Evolutionary conservation across 495 filamentous ascomycete genomes (phyloP).

Genomic region (Achaetomiella virescens): DNA sequence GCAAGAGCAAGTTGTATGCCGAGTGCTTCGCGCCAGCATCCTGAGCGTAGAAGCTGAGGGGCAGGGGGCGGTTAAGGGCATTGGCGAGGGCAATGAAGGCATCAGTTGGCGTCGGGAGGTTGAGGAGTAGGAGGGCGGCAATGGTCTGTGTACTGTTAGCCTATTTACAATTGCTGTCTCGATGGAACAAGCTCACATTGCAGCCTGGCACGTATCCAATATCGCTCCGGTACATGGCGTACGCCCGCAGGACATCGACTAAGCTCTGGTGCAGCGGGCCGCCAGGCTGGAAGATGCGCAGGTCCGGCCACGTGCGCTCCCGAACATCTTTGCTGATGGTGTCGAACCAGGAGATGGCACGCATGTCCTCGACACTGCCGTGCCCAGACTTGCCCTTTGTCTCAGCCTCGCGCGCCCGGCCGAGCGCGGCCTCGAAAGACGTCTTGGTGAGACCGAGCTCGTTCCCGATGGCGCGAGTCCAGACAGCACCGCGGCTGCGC

Average conservation of each 20-base stretch:
- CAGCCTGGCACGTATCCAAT: constrained; percentile 86
- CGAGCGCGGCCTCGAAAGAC: constrained; percentile 72
- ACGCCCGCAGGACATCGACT: constrained; percentile 77
- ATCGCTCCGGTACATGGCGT: constrained; percentile 89
- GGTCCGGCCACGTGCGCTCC: constrained; percentile 64
- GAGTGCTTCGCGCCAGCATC: constrained; percentile 67
- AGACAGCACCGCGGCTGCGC: constrained; percentile 73
- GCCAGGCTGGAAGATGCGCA: constrained; percentile 75
- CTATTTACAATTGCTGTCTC: constrained; percentile 1
- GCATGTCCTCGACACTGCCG: constrained; percentile 41
- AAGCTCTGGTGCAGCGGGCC: constrained; percentile 71
- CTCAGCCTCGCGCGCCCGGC: constrained; percentile 64
- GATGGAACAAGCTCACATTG: constrained; percentile 50
- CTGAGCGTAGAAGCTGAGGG: constrained; percentile 77
- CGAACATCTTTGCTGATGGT: constrained; percentile 64
- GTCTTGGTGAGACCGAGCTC: constrained; percentile 70
- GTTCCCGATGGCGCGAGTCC: constrained; percentile 83
- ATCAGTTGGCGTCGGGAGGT: constrained; percentile 62
- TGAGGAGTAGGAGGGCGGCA: constrained; percentile 78
- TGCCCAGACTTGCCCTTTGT: constrained; percentile 41
- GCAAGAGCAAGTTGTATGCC: constrained; percentile 64
- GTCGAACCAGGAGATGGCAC: constrained; percentile 51
- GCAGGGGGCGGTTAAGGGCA: constrained; percentile 78
- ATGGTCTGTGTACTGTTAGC: constrained; percentile 52
- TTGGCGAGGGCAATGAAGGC: constrained; percentile 86